Conservation (phyloP, 768 basidiomycete genomes). For the Tremella mesenterica region DNA sequence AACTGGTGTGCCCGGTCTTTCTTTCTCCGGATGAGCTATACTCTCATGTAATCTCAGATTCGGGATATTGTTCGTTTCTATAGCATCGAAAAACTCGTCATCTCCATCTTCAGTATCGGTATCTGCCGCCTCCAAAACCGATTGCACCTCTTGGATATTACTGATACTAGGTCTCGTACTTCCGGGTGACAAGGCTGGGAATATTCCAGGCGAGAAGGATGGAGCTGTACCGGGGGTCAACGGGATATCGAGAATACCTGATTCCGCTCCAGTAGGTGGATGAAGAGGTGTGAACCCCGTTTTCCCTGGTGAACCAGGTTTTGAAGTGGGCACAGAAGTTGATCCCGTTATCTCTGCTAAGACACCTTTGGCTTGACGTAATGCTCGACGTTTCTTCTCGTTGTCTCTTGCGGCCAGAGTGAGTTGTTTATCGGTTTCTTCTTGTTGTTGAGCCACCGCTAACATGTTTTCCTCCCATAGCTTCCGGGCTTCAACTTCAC, state of each 20-base stretch:
- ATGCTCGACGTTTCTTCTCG: slow-evolving; percentile 49
- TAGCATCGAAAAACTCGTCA: slow-evolving; percentile 96
- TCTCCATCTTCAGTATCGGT: slow-evolving; percentile 42
- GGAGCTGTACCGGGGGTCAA: neutral
- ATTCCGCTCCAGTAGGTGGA: neutral
- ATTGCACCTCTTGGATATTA: slow-evolving; percentile 37
- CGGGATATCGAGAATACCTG: slow-evolving; percentile 12
- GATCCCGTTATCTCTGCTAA: slow-evolving; percentile 47
- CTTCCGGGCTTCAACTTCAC: slow-evolving; percentile 58
- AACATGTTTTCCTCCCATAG: slow-evolving; percentile 89
- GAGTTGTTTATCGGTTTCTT: slow-evolving; percentile 71
- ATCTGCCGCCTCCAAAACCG: slow-evolving; percentile 39
- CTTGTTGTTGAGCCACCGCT: slow-evolving; percentile 76
- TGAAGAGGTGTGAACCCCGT: neutral
- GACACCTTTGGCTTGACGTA: slow-evolving; percentile 34
- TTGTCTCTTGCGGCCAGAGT: slow-evolving; percentile 50
- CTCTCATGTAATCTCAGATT: slow-evolving; percentile 63
- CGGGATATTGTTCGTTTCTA: slow-evolving; percentile 70
- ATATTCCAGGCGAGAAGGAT: neutral
- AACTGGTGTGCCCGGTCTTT: slow-evolving; percentile 31
- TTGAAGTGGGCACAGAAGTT: slow-evolving; percentile 19
- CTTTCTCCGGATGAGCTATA: slow-evolving; percentile 50
- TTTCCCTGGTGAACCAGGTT: slow-evolving; percentile 18
- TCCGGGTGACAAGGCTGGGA: slow-evolving; percentile 1
- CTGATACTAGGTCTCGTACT: slow-evolving; percentile 17